Conservation (phyloP, 805 yeast genomes). For the Komagataella pseudopastoris region DNA sequence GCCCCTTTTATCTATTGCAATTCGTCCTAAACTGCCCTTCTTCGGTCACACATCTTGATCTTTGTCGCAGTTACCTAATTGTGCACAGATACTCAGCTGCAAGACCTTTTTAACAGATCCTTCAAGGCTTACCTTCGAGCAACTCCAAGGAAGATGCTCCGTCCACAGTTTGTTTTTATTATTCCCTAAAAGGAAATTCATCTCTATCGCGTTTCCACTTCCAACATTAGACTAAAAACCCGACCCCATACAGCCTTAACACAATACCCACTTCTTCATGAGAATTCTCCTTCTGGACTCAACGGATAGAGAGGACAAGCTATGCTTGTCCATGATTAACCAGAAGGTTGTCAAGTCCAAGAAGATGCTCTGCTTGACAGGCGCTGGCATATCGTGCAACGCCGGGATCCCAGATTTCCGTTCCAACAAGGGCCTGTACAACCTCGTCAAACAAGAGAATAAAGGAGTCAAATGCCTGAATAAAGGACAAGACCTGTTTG, state of each 20-base stretch:
- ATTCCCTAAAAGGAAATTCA: background rate
- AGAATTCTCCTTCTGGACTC: constrained; percentile 9
- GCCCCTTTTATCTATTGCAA: too few relatives aligned
- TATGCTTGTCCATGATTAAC: constrained; percentile 17
- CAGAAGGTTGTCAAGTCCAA: constrained; percentile 30
- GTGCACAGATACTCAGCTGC: too few relatives aligned
- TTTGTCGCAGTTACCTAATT: too few relatives aligned
- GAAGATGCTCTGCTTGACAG: constrained; percentile 63
- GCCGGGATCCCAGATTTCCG: constrained; percentile 97
- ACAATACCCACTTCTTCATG: constrained; percentile 6
- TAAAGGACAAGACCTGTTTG: constrained; percentile 86
- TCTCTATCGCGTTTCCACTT: background rate
- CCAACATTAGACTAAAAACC: background rate
- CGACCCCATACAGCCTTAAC: background rate
- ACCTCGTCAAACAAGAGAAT: constrained; percentile 48
- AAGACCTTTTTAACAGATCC: background rate
- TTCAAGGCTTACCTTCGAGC: background rate
- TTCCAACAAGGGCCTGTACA: constrained; percentile 72
- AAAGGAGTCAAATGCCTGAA: constrained; percentile 40
- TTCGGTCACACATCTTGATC: too few relatives aligned
- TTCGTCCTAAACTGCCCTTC: too few relatives aligned
- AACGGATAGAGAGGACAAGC: constrained; percentile 6
- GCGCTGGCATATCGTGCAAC: constrained; percentile 94
- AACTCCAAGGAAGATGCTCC: background rate
- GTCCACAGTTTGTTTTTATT: background rate